Evolutionary conservation across 495 filamentous ascomycete genomes (phyloP).

Genomic region (Trichoderma gamsii): DNA sequence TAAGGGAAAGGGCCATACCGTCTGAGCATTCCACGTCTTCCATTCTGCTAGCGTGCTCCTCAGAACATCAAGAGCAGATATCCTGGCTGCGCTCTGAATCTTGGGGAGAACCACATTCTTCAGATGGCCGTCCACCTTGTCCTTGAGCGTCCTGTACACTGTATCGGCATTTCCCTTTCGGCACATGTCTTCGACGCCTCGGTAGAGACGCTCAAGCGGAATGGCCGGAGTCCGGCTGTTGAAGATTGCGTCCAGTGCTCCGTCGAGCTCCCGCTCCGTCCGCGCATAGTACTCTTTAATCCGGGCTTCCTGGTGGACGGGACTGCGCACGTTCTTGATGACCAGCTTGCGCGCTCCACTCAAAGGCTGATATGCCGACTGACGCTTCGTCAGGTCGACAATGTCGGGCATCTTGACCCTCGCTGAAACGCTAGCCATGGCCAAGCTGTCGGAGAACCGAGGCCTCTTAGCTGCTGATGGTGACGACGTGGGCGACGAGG

Average conservation of each 20-base stretch:
- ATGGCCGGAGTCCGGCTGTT: slow-evolving; percentile 49
- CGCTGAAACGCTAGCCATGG: slow-evolving; percentile 30
- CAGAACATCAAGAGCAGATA: slow-evolving; percentile 56
- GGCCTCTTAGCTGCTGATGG: slow-evolving; percentile 2
- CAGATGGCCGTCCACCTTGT: slow-evolving; percentile 59
- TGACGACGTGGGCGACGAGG: slow-evolving; percentile 7
- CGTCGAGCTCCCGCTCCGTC: slow-evolving; percentile 64
- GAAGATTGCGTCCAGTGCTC: slow-evolving; percentile 69
- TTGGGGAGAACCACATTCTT: slow-evolving; percentile 45
- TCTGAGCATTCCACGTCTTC: slow-evolving; percentile 70
- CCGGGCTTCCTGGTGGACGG: slow-evolving; percentile 32
- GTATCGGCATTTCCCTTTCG: slow-evolving; percentile 62
- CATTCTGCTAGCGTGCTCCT: slow-evolving; percentile 61
- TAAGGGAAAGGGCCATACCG: slow-evolving; percentile 42
- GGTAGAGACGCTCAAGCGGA: slow-evolving; percentile 82
- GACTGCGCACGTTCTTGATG: slow-evolving; percentile 75
- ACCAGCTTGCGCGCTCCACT: slow-evolving; percentile 71
- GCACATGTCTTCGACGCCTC: slow-evolving; percentile 85
- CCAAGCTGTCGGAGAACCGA: background rate
- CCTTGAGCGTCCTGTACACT: slow-evolving; percentile 56
- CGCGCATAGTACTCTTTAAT: slow-evolving; percentile 61
- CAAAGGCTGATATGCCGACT: slow-evolving; percentile 45
- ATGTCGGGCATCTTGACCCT: slow-evolving; percentile 37
- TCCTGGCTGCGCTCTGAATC: slow-evolving; percentile 41
- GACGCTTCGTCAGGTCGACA: slow-evolving; percentile 33